Evolutionary conservation across 2,329 filamentous ascomycete genomes (phyloP), one percentile per base, ranked within the genome.

Genomic region (Clonostachys chloroleuca): DNA sequence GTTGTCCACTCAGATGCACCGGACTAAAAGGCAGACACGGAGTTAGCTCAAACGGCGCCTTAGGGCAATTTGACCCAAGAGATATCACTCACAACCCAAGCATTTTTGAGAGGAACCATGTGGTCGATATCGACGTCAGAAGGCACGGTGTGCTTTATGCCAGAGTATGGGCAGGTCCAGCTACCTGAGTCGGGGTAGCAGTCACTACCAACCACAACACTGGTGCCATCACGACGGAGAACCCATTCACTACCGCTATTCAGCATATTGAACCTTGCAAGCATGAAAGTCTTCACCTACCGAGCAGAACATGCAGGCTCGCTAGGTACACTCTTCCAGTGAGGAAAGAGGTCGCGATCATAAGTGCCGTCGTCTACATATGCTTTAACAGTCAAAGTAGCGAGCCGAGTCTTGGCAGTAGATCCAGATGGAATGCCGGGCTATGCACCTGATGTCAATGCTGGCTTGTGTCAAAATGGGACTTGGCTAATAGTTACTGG

Each of bases 121-220:
- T 30, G 24, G 24, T 30, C 24, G 24, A 30, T 30, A 30, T 30
- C 24, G 24, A 30, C 24, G 9, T 30, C 24, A 1, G 24, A 30
- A 51, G 86, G 81, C 87, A 87, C 92, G 6, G 88, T 87, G 59
- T 92, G 89, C 60, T 85, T 84, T 50, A 95, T 63, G 1, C 24
- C 24, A 30, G 24, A 30, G 89, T 88, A 94, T 0, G 86, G 85
- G 34, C 80, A 84, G 40, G 63, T 66, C 89, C 89, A 94, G 0
- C 70, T 73, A 5, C 89, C 89, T 4, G 78, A 81, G 0, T 75
- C 83, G 0, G 86, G 65, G 2, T 74, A 66, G 64, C 89, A 94
- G 34, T 77, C 72, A 12, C 65, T 69, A 62, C 77, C 73, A 37
- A 75, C 73, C 5, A 75, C 68, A 10, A 92, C 83, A 53, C 72